Evolutionary conservation across 1,139 yeast genomes (phyloP), one percentile per base, ranked within the genome.

Genomic region (Yamadazyma buinensis): DNA sequence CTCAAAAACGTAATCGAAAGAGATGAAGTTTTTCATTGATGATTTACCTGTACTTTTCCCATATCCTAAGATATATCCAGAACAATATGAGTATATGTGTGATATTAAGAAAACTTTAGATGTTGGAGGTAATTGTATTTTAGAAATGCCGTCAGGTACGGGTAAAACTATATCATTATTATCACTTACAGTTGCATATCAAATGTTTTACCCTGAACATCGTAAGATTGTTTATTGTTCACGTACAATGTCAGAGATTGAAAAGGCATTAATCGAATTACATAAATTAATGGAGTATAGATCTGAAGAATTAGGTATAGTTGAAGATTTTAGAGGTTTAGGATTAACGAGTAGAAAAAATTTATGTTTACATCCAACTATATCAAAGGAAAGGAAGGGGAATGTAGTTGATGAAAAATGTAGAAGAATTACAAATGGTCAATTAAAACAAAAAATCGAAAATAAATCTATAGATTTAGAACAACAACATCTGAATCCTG

Each of bases 121-220:
- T 66, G 95, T 84, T 2, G 97, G 97, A 1, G 98, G 97, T n/a
- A 88, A 90, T 57, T 85, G 97, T 63, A 90, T 92, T 37, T 61
- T 92, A 53, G 99, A 92, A 64, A 92, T 92, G 99, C 99, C 99
- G 50, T 92, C 99, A n/a, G 99, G 99, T 2, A 92, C 99, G 4
- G 99, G 99, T 28, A 92, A 92, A 57, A 92, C 99, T 26, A 85
- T 92, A 4, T 88, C 97, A 1, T 70, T 92, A 54, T 68, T 92
- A 28, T 87, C 97, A 1, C 62, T 92, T 28, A 87, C 97, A 0
- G 87, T 92, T 33, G 96, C 98, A 8, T 94, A 92, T 57, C 99
- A 92, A 55, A 80, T 86, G 85, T 85, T 79, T 59, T 88, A 88
- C 56, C 95, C 97, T 6, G 97, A 92, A 52, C 96, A 87, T 49